These are phyloP conservation scores for Phytopythium sindhum DNA, from an alignment of 352 stramenopile species.

Conservation along the genomic window DNA sequence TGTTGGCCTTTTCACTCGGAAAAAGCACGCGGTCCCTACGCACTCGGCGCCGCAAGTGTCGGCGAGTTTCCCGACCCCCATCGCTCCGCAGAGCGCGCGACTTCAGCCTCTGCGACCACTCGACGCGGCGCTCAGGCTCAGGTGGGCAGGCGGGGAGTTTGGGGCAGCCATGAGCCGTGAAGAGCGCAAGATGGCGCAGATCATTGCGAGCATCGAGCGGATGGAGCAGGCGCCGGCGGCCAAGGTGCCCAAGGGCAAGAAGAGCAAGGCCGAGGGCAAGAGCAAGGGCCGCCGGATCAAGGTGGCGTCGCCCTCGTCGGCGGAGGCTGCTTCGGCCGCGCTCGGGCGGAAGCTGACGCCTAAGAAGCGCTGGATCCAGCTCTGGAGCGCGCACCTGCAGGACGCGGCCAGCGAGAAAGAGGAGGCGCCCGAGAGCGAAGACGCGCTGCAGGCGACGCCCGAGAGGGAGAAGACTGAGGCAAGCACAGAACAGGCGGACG, in stretches of 20 bases:
- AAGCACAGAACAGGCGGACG: neutral
- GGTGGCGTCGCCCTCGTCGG: constrained; percentile 19
- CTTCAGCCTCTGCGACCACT: neutral
- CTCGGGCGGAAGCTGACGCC: constrained; percentile 48
- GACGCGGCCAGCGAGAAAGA: constrained; percentile 7
- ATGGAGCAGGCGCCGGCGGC: constrained; percentile 57
- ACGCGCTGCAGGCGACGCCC: neutral
- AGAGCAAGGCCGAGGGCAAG: constrained; percentile 33
- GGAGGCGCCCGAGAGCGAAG: constrained; percentile 9
- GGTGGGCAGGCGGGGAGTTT: neutral
- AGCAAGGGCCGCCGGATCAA: constrained; percentile 36
- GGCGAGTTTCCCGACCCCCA: neutral
- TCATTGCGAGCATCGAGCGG: constrained; percentile 75
- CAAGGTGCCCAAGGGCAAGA: constrained; percentile 22
- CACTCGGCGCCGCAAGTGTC: too few relatives aligned
- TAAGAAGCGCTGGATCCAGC: constrained; percentile 79
- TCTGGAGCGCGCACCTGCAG: constrained; percentile 56
- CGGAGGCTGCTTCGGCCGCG: constrained; percentile 1
- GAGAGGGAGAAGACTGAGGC: neutral
- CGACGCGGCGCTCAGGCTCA: too few relatives aligned
- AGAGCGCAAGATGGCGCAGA: constrained; percentile 78
- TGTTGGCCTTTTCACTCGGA: neutral
- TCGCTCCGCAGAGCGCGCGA: neutral
- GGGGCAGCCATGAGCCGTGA: constrained; percentile 50
- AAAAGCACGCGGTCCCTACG: neutral